Evolutionary conservation across 2,329 filamentous ascomycete species (phyloP).

Genomic region (Bisporella sp.): DNA sequence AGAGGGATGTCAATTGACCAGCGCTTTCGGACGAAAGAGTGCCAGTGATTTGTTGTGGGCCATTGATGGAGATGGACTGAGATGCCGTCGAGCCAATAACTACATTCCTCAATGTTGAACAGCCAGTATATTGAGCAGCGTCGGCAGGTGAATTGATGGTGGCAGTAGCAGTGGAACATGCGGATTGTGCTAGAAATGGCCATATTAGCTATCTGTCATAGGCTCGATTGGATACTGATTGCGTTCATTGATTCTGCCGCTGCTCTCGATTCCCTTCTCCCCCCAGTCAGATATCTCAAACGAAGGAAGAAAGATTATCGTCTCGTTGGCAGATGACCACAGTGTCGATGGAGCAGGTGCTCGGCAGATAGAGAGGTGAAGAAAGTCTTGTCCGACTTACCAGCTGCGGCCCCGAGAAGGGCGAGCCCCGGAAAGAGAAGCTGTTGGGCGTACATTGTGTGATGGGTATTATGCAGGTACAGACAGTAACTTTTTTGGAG

Average conservation of each 20-base stretch:
- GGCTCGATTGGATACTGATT: no score
- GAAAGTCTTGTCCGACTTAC: conserved; percentile 14
- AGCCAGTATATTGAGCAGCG: conserved; percentile 20
- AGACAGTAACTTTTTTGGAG: conserved; percentile 13
- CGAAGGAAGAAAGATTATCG: no score
- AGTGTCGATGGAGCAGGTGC: no score
- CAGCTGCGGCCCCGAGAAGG: conserved; percentile 14
- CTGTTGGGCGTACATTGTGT: conserved; percentile 20
- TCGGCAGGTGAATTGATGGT: conserved; percentile 26
- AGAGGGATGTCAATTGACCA: conserved; percentile 57
- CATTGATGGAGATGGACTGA: conserved; percentile 48
- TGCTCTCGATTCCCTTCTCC: no score
- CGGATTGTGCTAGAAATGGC: conserved; percentile 1
- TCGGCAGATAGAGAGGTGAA: no score
- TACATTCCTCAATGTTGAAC: conserved; percentile 25
- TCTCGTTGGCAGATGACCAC: no score
- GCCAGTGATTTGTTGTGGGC: conserved; percentile 49
- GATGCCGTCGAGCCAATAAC: conserved; percentile 26
- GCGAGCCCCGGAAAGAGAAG: conserved; percentile 18
- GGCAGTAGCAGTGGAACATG: conserved; percentile 23
- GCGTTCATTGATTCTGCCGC: no score
- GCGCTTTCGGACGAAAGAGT: conserved; percentile 52
- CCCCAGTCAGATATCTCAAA: no score
- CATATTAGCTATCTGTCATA: no score
- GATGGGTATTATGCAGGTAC: conserved; percentile 15